Evolutionary conservation across 176 grass and related monocot genomes (phyloP).

Genomic region (Eragrostis curvula): DNA sequence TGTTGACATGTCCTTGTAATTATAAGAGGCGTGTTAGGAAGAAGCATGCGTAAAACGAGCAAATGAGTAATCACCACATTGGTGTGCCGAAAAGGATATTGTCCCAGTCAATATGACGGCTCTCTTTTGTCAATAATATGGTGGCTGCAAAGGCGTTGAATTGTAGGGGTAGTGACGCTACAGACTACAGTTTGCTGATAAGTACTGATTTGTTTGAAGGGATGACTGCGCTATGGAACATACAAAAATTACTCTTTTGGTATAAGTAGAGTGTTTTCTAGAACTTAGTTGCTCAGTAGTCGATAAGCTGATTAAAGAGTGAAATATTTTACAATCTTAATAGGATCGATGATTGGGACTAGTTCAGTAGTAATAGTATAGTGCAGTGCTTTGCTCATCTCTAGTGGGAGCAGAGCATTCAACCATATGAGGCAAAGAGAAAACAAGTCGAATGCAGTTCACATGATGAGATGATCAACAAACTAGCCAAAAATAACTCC

Average conservation of each 20-base stretch:
- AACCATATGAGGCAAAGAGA: too few species aligned
- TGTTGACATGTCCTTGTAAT: not conserved
- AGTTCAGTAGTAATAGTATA: too few species aligned
- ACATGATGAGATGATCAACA: too few species aligned
- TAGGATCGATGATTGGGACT: too few species aligned
- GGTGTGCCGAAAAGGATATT: conserved; percentile 22
- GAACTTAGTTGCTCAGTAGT: too few species aligned
- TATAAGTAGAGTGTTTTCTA: too few species aligned
- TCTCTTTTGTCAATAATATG: not conserved
- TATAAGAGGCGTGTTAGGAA: not conserved
- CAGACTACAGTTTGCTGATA: not conserved
- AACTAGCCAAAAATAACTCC: too few species aligned
- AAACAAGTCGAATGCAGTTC: too few species aligned
- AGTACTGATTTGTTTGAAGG: not conserved
- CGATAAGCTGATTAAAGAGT: not conserved
- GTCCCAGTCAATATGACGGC: not conserved
- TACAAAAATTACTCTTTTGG: not conserved
- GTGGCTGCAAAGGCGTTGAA: not conserved
- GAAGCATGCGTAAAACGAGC: not conserved
- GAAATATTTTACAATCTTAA: too few species aligned
- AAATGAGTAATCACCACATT: not conserved
- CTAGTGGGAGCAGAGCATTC: too few species aligned
- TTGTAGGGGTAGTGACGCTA: not conserved
- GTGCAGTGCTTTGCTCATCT: too few species aligned
- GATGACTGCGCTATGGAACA: not conserved